phyloP scores from a whole-genome alignment of 2,329 filamentous ascomycete genomes.

The Botrytis fabae region DNA sequence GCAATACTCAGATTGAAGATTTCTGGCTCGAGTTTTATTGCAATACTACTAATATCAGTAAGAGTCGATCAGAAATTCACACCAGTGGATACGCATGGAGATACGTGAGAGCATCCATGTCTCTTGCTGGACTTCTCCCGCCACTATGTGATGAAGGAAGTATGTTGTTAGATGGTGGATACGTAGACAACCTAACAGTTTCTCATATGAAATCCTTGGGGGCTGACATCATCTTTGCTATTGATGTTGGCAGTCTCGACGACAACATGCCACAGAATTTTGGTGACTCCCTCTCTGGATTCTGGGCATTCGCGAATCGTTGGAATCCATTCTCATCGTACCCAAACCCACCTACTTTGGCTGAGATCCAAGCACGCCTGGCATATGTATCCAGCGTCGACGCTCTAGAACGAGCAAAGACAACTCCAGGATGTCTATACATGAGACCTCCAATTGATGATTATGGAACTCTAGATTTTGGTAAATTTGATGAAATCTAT shows the following conservation, averaged over 20 bases:
- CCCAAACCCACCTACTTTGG: constrained; percentile 90
- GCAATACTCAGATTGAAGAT: constrained; percentile 95
- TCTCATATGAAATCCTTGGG: constrained; percentile 95
- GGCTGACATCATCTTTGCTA: constrained; percentile 89
- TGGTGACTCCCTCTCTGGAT: constrained; percentile 89
- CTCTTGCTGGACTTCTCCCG: constrained; percentile 85
- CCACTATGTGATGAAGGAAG: constrained; percentile 95
- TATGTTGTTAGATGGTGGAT: constrained; percentile 95
- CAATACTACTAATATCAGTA: constrained; percentile 98
- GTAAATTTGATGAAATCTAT: constrained; percentile 97
- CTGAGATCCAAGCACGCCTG: constrained; percentile 91
- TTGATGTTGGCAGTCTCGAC: constrained; percentile 91
- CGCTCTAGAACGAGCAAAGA: constrained; percentile 90
- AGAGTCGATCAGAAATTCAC: constrained; percentile 87
- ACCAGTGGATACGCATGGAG: constrained; percentile 97
- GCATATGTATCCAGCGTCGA: constrained; percentile 96
- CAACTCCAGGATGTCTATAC: constrained; percentile 85
- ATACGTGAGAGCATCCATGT: constrained; percentile 96
- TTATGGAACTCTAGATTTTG: constrained; percentile 94
- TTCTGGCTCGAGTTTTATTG: constrained; percentile 99
- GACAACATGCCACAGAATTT: constrained; percentile 90
- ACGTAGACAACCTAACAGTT: constrained; percentile 95
- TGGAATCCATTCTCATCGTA: constrained; percentile 93
- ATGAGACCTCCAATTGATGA: constrained; percentile 93
- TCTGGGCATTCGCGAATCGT: constrained; percentile 92